A percentile compares a stretch with the other conserved stretches of the same genome.
These are phyloP conservation scores for Trametes versicolor DNA, from an alignment of 1,284 basidiomycete genomes.

Conservation along the genomic window DNA sequence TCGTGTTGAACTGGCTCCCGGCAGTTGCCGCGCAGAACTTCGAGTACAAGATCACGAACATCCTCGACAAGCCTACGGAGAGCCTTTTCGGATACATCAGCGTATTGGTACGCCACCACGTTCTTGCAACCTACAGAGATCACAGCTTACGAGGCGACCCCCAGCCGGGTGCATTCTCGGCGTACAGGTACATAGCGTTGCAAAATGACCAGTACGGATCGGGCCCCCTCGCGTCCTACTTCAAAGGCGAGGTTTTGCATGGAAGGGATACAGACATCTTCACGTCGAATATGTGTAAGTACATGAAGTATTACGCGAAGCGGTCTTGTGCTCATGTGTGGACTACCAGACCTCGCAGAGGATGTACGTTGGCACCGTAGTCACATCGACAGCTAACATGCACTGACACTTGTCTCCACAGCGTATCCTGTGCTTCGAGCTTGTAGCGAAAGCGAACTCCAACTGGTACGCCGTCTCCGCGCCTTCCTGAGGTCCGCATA, in stretches of 20 bases:
- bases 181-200: constrained; percentile 90
- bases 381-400: neutral
- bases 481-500: constrained; percentile 5
- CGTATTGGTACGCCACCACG: constrained; percentile 63
- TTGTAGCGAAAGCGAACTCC: constrained; percentile 91
- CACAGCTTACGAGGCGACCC: constrained; percentile 26
- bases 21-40: constrained; percentile 95
- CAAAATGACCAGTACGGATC: constrained; percentile 88
- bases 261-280: constrained; percentile 95
- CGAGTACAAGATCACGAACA: constrained; percentile 93
- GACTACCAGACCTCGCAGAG: constrained; percentile 76
- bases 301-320: neutral
- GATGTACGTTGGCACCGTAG: constrained; percentile 61
- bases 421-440: constrained; percentile 97
- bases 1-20: too few species aligned
- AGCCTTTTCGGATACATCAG: constrained; percentile 94
- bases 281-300: constrained; percentile 91
- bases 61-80: constrained; percentile 95
- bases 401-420: constrained; percentile 44
- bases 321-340: constrained; percentile 22
- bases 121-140: too few species aligned
- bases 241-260: constrained; percentile 94
- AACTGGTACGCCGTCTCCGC: constrained; percentile 69
- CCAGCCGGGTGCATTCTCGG: constrained; percentile 94
- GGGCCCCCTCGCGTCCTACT: constrained; percentile 95